These are phyloP conservation scores for Lodderomyces orthopsilosis DNA, from an alignment of 1,139 yeast genomes.

Conservation along the genomic window DNA sequence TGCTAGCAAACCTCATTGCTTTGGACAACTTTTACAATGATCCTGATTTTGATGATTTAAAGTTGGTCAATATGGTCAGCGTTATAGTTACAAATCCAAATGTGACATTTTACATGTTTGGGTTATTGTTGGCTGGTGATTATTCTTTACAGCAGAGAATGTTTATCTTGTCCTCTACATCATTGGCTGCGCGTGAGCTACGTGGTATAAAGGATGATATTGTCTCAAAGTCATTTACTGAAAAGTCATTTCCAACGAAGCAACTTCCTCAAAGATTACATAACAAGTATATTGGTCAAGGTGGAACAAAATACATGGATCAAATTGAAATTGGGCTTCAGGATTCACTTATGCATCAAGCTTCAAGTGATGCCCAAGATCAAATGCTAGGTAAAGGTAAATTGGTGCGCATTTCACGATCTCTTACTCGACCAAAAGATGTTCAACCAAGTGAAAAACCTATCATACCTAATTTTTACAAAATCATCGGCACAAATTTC, in stretches of 20 bases:
- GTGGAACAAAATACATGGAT: conserved; percentile 9
- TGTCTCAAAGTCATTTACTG: conserved; percentile 34
- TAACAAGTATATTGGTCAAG: conserved; percentile 24
- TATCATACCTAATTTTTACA: conserved; percentile 36
- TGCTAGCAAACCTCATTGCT: conserved; percentile 46
- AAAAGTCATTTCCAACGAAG: conserved; percentile 36
- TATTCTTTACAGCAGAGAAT: conserved; percentile 64
- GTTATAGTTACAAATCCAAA: conserved; percentile 49
- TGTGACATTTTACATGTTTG: conserved; percentile 35
- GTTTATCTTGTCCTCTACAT: conserved; percentile 51
- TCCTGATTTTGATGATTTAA: conserved; percentile 47
- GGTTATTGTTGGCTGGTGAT: conserved; percentile 55
- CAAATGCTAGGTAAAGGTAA: conserved; percentile 42
- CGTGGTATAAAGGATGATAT: conserved; percentile 53
- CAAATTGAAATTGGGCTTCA: conserved; percentile 21
- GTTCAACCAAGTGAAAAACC: conserved; percentile 11
- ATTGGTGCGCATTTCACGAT: conserved; percentile 47
- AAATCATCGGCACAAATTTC: conserved; percentile 43
- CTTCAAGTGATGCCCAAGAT: conserved; percentile 42
- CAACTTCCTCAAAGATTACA: conserved; percentile 50
- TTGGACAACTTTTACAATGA: conserved; percentile 50
- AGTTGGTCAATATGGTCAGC: conserved; percentile 51
- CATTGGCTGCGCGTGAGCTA: conserved; percentile 58
- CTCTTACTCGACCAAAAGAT: conserved; percentile 7
- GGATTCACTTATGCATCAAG: conserved; percentile 32